These are phyloP conservation scores for Suhomyces maxii DNA, from an alignment of 1,139 yeast species.

Conservation along the genomic window DNA sequence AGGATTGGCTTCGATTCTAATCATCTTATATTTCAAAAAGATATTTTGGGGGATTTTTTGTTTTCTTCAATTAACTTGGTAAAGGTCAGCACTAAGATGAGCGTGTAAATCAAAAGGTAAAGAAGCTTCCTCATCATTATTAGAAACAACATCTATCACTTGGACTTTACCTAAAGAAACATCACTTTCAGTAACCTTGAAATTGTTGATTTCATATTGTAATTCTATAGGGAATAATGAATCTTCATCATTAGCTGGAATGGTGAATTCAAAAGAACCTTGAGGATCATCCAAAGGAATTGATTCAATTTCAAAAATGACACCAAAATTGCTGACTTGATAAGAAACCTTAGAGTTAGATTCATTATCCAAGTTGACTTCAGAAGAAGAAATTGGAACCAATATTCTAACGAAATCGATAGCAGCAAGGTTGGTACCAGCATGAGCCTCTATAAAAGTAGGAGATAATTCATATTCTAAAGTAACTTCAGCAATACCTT, in stretches of 20 bases:
- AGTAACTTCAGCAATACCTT: conserved; percentile 67
- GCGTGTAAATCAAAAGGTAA: conserved; percentile 74
- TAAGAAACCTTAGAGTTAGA: conserved; percentile 43
- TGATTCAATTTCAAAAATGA: conserved; percentile 52
- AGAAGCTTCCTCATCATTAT: conserved; percentile 44
- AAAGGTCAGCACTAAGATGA: conserved; percentile 62
- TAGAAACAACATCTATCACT: conserved; percentile 43
- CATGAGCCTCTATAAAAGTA: conserved; percentile 36
- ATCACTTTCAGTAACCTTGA: conserved; percentile 40
- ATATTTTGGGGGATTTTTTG: conserved; percentile 26
- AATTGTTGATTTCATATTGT: conserved; percentile 40
- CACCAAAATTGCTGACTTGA: conserved; percentile 60
- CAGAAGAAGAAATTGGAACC: conserved; percentile 64
- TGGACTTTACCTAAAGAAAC: conserved; percentile 43
- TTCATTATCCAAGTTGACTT: conserved; percentile 57
- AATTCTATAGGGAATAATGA: conserved; percentile 86
- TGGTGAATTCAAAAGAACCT: conserved; percentile 79
- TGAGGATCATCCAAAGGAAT: conserved; percentile 52
- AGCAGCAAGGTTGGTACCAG: conserved; percentile 31
- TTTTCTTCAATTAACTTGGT: conserved; percentile 52
- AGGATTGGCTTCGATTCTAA: no score
- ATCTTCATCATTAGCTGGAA: conserved; percentile 78
- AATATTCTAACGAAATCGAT: conserved; percentile 60
- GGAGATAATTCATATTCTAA: conserved; percentile 76
- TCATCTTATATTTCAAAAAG: no score